Evolutionary conservation across 495 filamentous ascomycete species (phyloP).

Genomic region (Penicillium daleae): DNA sequence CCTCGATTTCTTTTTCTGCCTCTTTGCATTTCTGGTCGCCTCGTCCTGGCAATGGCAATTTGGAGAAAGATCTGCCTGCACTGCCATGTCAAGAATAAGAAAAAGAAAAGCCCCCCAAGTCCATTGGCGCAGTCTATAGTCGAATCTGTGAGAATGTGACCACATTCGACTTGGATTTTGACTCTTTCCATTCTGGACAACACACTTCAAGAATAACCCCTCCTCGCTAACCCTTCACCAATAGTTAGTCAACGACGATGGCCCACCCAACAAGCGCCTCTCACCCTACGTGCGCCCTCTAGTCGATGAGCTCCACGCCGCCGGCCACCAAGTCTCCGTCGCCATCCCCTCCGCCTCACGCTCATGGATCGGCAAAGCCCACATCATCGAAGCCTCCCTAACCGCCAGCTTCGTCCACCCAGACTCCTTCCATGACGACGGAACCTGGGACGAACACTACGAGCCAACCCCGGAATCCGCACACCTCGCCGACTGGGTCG

Average conservation of each 20-base stretch:
- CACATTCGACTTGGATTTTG: too few species aligned
- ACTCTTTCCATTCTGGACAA: too few species aligned
- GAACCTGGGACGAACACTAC: constrained; percentile 40
- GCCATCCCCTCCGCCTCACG: constrained; percentile 87
- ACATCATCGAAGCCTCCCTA: constrained; percentile 83
- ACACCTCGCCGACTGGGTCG: constrained; percentile 65
- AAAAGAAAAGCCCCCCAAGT: background rate
- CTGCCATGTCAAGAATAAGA: background rate
- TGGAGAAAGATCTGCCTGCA: background rate
- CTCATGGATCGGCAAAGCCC: constrained; percentile 98
- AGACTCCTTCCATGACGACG: constrained; percentile 59
- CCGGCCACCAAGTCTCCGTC: constrained; percentile 88
- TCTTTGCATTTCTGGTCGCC: background rate
- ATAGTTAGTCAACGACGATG: constrained; percentile 90
- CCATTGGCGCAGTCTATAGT: background rate
- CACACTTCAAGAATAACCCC: constrained; percentile 9
- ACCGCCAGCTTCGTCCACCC: constrained; percentile 82
- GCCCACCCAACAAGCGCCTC: constrained; percentile 81
- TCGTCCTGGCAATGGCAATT: background rate
- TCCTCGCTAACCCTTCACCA: constrained; percentile 7
- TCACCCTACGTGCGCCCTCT: constrained; percentile 91
- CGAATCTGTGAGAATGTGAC: background rate
- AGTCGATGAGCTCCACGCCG: constrained; percentile 71
- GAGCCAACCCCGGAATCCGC: constrained; percentile 46
- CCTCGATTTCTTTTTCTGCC: constrained; percentile 18